phyloP scores from a whole-genome alignment of 2,329 filamentous ascomycete species.

The Colletotrichum sp. region DNA sequence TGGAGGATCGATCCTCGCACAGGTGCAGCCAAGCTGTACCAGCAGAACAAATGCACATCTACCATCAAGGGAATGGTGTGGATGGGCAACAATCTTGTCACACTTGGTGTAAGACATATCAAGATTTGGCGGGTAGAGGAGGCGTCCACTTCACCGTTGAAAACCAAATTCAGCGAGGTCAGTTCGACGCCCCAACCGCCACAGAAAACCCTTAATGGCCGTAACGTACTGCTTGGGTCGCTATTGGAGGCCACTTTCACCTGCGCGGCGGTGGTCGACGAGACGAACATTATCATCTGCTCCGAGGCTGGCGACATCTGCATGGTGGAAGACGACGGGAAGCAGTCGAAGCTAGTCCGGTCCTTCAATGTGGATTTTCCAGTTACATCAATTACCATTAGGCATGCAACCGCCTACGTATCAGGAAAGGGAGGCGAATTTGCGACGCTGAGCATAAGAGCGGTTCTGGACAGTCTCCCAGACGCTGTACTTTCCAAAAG shows the following conservation, averaged over 20 bases:
- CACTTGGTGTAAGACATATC: conserved; percentile 87
- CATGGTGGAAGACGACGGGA: conserved; percentile 77
- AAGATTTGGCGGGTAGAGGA: conserved; percentile 93
- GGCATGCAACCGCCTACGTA: conserved; percentile 66
- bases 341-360: conserved; percentile 72
- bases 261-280: conserved; percentile 74
- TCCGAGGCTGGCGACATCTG: conserved; percentile 92
- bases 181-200: conserved; percentile 25
- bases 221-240: conserved; percentile 84
- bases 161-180: conserved; percentile 54
- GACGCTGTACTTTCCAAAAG: conserved; percentile 43
- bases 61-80: conserved; percentile 86
- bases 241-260: conserved; percentile 86
- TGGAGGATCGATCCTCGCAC: conserved; percentile 87
- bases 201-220: conserved; percentile 79
- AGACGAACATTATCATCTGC: conserved; percentile 79
- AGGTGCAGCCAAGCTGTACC: conserved; percentile 77
- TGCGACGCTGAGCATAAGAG: conserved; percentile 55
- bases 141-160: conserved; percentile 63
- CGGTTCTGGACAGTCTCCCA: conserved; percentile 47
- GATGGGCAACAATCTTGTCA: conserved; percentile 84
- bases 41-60: conserved; percentile 92
- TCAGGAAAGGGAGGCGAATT: conserved; percentile 70
- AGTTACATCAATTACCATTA: conserved; percentile 70
- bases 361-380: conserved; percentile 71